Evolutionary conservation across 805 yeast genomes (phyloP).

Genomic region (Ogataea thermomethanolica): DNA sequence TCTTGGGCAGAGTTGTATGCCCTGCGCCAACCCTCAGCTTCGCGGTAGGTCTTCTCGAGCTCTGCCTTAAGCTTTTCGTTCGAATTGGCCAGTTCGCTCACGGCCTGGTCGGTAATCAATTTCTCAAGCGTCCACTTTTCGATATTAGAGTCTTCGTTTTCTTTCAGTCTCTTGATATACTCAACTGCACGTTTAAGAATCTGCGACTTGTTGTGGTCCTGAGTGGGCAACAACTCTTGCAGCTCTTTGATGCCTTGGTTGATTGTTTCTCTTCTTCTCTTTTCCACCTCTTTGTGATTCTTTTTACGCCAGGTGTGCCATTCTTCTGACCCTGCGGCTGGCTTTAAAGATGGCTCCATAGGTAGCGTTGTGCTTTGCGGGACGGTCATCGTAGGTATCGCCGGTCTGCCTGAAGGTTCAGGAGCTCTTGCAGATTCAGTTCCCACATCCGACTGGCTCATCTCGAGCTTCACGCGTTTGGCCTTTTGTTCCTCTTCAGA

Average conservation of each 20-base stretch:
- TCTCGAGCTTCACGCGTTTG: conserved; percentile 15
- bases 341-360: conserved; percentile 36
- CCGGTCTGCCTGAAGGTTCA: conserved; percentile 5
- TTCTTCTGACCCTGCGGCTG: conserved; percentile 72
- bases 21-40: conserved; percentile 79
- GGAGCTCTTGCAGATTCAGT: not conserved
- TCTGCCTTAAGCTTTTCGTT: conserved; percentile 87
- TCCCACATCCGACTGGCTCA: not conserved
- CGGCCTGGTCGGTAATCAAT: conserved; percentile 85
- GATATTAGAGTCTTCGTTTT: conserved; percentile 81
- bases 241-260: conserved; percentile 82
- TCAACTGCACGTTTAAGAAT: conserved; percentile 86
- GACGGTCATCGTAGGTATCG: conserved; percentile 22
- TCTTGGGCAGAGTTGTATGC: conserved; percentile 27
- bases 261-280: conserved; percentile 86
- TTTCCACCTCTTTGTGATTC: conserved; percentile 93
- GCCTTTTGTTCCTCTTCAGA: conserved; percentile 10
- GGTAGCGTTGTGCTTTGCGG: conserved; percentile 21
- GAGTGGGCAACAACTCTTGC: conserved; percentile 73
- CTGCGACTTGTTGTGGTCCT: conserved; percentile 87
- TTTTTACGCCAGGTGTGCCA: conserved; percentile 82
- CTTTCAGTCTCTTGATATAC: conserved; percentile 83
- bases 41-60: conserved; percentile 88
- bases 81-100: conserved; percentile 75
- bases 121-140: conserved; percentile 96